phyloP scores from a whole-genome alignment of 805 yeast genomes.

The Saccharomycopsis sp. region DNA sequence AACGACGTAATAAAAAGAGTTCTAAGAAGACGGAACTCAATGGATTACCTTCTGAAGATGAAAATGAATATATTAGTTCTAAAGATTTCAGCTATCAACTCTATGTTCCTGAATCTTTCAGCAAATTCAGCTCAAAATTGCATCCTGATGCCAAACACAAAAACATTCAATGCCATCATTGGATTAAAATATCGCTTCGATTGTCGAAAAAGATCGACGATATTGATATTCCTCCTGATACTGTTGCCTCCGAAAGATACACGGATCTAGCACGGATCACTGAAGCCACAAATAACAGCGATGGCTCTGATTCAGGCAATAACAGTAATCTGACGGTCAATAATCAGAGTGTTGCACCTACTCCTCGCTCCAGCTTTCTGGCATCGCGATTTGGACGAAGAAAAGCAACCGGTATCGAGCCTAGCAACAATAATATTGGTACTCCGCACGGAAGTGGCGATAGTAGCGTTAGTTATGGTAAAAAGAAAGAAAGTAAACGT shows the following conservation, averaged over 20 bases:
- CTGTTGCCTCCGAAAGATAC: not conserved
- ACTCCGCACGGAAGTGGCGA: not conserved
- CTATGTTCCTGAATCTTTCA: slow-evolving; percentile 57
- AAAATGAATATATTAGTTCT: slow-evolving; percentile 54
- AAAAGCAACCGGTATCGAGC: not conserved
- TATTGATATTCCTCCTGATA: slow-evolving; percentile 8
- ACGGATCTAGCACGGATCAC: not conserved
- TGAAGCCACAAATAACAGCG: not conserved
- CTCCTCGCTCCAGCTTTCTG: slow-evolving; percentile 8
- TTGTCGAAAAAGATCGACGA: slow-evolving; percentile 59
- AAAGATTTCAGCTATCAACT: slow-evolving; percentile 81
- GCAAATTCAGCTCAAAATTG: slow-evolving; percentile 45
- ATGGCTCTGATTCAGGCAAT: slow-evolving; percentile 1
- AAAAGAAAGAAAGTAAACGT: slow-evolving; percentile 39
- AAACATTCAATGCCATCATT: slow-evolving; percentile 84
- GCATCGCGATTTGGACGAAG: slow-evolving; percentile 24
- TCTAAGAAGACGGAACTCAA: not conserved
- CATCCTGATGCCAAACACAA: slow-evolving; percentile 84
- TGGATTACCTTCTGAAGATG: slow-evolving; percentile 31
- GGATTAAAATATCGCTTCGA: slow-evolving; percentile 87
- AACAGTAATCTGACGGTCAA: not conserved
- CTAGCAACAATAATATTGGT: not conserved
- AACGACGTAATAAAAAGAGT: slow-evolving; percentile 2
- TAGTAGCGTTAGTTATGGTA: not conserved
- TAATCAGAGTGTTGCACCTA: not conserved